Evolutionary conservation across 1,139 yeast genomes (phyloP), one percentile per base, ranked within the genome.

Genomic region (Taphrina flavorubra): DNA sequence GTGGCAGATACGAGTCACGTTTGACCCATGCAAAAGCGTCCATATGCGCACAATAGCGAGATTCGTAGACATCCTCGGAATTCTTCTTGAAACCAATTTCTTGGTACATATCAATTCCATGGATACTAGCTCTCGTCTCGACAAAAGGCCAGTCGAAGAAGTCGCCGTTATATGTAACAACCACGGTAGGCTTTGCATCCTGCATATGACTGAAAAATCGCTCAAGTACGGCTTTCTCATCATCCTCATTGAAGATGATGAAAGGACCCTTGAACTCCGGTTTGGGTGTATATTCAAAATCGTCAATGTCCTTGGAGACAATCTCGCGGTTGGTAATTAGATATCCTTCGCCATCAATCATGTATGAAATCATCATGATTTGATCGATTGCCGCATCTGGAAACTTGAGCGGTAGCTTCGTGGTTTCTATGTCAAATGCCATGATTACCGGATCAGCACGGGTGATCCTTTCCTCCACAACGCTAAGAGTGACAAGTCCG

Each of bases 121-220:
- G 96, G 70, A 85, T 84, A 46, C 87, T 80, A 1, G 97, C 87
- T 76, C 99, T 83, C 16, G 89, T 87, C 74, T 92, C 99, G 6
- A 95, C 95, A 78, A 92, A 95, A 0, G 99, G 99, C 99, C 99
- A 95, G 82, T 95, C 99, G 79, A 95, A 95, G 76, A 92, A 92
- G 77, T 95, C 99, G 81, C 99, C 99, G 79, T 95, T 95, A 75
- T 91, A 95, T 0, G 99, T 94, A 0, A 97, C 97, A 68, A 95
- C 94, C 13, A 94, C 97, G 0, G 98, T 92, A 0, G 99, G 99
- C 73, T 85, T 84, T 6, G 84, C 89, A 66, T 94, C 98, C 72
- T 94, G 81, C 31, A 95, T 85, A 76, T 95, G 99, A 74, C 91
- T 97, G 77, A 89, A 95, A 76, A 95, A 95, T 71, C 92, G 81